Base-by-base conservation (phyloP, 768 basidiomycete species). In the Lentinula aciculospora region DNA sequence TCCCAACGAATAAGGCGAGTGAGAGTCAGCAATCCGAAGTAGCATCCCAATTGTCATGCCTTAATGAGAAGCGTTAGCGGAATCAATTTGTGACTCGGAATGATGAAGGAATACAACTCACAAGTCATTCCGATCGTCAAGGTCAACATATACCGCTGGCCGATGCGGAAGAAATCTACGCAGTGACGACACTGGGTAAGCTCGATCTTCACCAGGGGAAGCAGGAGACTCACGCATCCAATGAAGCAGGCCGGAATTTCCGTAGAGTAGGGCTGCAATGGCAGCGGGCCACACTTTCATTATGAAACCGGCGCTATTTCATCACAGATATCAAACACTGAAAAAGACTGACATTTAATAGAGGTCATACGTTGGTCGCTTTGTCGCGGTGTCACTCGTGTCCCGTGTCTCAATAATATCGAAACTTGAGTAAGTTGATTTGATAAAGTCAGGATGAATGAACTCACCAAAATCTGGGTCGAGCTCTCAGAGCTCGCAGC, bases 51-150 rank as follows among this genome's bases (percentile, higher is more conserved):
- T 7, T 19, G 40, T 44, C 54, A 56, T 56, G 32, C 39, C 54
- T 56, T 28, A 7, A 12, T 10, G 15, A 4, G 27, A 23, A 1
- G 9, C 1, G 13, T 56, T 28, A 56, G 27, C 17, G 10, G 19
- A 9, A n/a, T 0, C 9, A 44, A 2, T n/a, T n/a, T n/a, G n/a
- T n/a, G 9, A 17, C 21, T 9, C 5, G 13, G 2, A n/a, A 25
- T 15, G 27, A 13, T 12, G 2, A 21, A 23, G 19, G 19, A 4
- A 15, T n/a, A n/a, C n/a, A n/a, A 59, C 50, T 12, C 45, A 64
- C 63, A 46, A 4, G 57, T 59, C 64, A 65, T 63, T 29, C 64
- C 64, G 9, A 65, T 32, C 1, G 58, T 54, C 49, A 65, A 51
- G 2, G 58, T 31, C 37, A 61, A 37, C 50, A 64, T 60, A 27